Conservation (phyloP, 176 grass and related monocot genomes). For the Musa beccarii region DNA sequence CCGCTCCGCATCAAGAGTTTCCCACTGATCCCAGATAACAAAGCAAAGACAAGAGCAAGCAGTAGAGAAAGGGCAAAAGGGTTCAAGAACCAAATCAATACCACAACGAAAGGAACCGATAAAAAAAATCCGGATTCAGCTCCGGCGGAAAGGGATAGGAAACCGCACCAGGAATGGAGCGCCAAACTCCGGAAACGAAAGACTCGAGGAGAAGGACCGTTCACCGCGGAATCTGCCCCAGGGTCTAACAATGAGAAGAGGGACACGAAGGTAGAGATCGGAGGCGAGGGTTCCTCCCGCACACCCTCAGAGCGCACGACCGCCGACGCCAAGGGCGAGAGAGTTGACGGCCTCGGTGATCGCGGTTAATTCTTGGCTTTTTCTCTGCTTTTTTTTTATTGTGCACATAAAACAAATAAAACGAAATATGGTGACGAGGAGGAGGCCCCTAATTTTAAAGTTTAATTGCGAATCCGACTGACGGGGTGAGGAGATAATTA, state of each 20-base stretch:
- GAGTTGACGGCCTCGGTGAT: neutral
- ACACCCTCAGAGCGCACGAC: neutral
- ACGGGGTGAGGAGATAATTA: no score
- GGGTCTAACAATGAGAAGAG: neutral
- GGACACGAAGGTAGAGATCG: neutral
- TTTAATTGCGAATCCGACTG: neutral
- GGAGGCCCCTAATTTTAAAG: neutral
- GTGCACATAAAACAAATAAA: neutral
- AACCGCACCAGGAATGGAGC: neutral
- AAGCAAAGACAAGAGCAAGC: neutral
- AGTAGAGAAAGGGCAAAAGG: neutral
- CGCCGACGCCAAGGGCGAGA: neutral
- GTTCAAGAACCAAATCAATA: neutral
- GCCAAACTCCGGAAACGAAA: neutral
- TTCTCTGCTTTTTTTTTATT: neutral
- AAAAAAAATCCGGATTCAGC: neutral
- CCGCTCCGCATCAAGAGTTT: neutral
- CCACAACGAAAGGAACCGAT: neutral
- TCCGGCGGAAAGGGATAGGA: neutral
- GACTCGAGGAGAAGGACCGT: neutral
- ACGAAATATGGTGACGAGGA: neutral
- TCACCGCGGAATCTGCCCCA: no score
- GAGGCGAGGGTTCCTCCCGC: neutral
- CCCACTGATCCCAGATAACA: neutral
- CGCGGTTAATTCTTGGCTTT: neutral